Evolutionary conservation across 257 asterid genomes (phyloP).

Genomic region (Salvia miltiorrhiza): DNA sequence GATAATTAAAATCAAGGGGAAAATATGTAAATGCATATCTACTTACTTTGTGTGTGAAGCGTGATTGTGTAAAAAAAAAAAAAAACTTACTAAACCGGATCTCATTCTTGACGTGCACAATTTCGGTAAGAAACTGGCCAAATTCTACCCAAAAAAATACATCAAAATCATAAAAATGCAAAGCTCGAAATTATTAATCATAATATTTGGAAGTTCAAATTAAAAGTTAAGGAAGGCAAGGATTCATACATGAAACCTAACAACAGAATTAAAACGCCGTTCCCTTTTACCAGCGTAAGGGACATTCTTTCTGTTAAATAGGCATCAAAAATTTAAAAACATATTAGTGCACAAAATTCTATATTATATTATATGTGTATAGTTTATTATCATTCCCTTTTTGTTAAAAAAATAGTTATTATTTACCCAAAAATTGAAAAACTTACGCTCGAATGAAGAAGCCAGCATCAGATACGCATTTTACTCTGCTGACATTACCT

Average conservation of each 20-base stretch:
- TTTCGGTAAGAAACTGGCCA: conserved; percentile 16
- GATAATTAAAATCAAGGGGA: too few relatives aligned
- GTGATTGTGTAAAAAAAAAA: not conserved
- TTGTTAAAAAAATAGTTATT: too few relatives aligned
- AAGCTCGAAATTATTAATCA: not conserved
- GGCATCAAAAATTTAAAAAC: not conserved
- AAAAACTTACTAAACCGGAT: not conserved
- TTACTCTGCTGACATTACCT: conserved; percentile 17
- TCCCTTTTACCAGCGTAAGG: not conserved
- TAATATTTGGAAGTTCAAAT: not conserved
- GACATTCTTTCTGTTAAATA: conserved; percentile 19
- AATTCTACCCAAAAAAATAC: not conserved
- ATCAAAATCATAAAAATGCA: too few relatives aligned
- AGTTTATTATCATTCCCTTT: too few relatives aligned
- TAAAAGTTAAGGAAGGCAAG: not conserved
- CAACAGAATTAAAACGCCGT: not conserved
- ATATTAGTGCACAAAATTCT: not conserved
- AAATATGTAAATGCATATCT: not conserved
- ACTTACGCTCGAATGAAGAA: conserved; percentile 41
- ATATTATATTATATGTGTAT: too few relatives aligned
- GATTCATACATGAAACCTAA: conserved; percentile 23
- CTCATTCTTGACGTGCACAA: conserved; percentile 9
- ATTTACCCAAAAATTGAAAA: not conserved
- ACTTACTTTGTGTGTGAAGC: not conserved
- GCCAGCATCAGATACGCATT: conserved; percentile 48